Percentiles rank a stretch among this genome's conserved stretches.
phyloP scores from a whole-genome alignment of 371 early-diverging fungal genomes.

The Funneliformis caledonium region DNA sequence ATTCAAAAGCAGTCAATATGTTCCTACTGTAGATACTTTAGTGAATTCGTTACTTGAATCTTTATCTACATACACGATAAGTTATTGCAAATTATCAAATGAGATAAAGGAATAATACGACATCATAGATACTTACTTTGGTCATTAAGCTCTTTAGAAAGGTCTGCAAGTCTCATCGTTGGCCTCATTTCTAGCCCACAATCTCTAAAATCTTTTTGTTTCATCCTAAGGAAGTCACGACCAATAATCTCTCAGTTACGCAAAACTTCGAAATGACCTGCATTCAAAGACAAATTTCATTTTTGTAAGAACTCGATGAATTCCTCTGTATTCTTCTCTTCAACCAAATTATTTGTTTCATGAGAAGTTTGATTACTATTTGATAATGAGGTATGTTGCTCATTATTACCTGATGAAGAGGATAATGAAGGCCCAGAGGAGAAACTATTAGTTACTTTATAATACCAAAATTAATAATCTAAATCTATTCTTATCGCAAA shows the following conservation, averaged over 20 bases:
- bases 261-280: constrained; percentile 2
- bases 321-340: constrained; percentile 13
- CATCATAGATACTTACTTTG: constrained; percentile 24
- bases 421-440: neutral
- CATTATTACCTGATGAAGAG: constrained; percentile 1
- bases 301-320: constrained; percentile 18
- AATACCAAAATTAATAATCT: constrained; percentile 19
- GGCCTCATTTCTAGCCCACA: constrained; percentile 7
- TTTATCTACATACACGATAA: constrained; percentile 15
- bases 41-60: constrained; percentile 32
- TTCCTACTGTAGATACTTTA: constrained; percentile 25
- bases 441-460: constrained; percentile 27
- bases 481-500: constrained; percentile 5
- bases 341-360: neutral
- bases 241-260: constrained; percentile 19
- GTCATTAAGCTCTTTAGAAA: constrained; percentile 19
- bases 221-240: constrained; percentile 28
- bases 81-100: constrained; percentile 13
- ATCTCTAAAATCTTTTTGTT: constrained; percentile 27
- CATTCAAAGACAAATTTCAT: constrained; percentile 19
- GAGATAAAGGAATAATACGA: constrained; percentile 22
- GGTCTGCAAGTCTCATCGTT: neutral
- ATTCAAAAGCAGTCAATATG: constrained; percentile 5
- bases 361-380: neutral
- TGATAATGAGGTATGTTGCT: neutral